These are phyloP conservation scores for Microascus cirrosus DNA, from an alignment of 2,329 filamentous ascomycete genomes.

Conservation along the genomic window DNA sequence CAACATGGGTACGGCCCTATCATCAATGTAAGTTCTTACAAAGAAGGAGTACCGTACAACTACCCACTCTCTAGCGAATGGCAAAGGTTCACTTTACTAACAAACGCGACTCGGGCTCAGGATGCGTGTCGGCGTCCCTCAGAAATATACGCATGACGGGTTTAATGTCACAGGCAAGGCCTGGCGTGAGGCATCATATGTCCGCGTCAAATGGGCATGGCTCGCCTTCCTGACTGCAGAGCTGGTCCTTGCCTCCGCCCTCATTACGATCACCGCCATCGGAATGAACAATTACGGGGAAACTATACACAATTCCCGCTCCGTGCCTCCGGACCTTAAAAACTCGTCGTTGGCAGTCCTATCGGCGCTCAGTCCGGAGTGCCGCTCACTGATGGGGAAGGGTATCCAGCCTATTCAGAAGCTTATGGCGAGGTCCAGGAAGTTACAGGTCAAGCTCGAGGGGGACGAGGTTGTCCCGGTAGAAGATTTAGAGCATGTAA, in stretches of 20 bases:
- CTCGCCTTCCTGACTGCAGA: background rate
- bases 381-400: background rate
- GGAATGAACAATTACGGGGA: background rate
- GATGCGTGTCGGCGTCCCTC: background rate
- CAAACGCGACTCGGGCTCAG: no score
- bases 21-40: background rate
- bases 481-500: no score
- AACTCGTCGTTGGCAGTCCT: background rate
- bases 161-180: constrained; percentile 1
- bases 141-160: background rate
- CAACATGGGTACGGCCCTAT: background rate
- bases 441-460: background rate
- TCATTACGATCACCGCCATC: background rate
- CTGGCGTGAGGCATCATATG: constrained; percentile 1
- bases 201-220: constrained; percentile 3
- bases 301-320: background rate
- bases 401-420: constrained; percentile 1
- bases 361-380: background rate
- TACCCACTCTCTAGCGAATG: no score
- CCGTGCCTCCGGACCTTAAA: background rate
- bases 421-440: background rate
- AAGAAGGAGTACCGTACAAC: no score
- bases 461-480: background rate
- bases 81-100: no score
- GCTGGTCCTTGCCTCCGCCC: background rate